Evolutionary conservation across 768 basidiomycete genomes (phyloP), one percentile per base, ranked within the genome.

Genomic region (Naganishia vaughanmartiniae): DNA sequence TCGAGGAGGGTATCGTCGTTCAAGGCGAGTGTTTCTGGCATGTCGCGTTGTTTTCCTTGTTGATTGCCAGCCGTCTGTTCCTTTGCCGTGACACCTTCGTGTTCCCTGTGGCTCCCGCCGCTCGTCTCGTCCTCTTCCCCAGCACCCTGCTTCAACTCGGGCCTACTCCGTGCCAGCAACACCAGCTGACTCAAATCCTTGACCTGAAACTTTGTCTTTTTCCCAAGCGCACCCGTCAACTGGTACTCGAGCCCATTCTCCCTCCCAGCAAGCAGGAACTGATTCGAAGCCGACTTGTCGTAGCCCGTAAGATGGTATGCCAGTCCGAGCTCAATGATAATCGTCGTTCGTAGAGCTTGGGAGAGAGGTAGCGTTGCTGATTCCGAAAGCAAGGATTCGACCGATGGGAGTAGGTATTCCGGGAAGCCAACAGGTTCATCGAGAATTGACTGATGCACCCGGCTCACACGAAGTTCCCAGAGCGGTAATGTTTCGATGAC

Each of bases 1-100:
- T 99, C 96, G 48, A 99, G 86, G 21, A 99, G 85, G 0, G 94
- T 98, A 81, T 99, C 96, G 80, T 98, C 96, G 80, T 98, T 95
- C 56, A 98, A 85, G 1, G 85, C 83, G 31, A 98, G 81, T 4
- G 89, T 88, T 80, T 91, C 88, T n/a, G 95, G 93, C 31, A 92
- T 65, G 10, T 67, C 77, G 10, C 76, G 42, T 33, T 33, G 36
- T 42, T 39, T 11, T 24, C 36, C 39, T 33, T 36, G 9, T 26
- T 60, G 24, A 31, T 24, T 21, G 65, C n/a, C 58, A 30, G 54
- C 31, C 15, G 15, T 55, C 15, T 55, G 30, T 45, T 28, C 36
- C 57, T n/a, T 51, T 24, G 48, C 12, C 12, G 48, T 24, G 4
- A 6, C 21, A n/a, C 24, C n/a, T 6, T 51, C 39, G n/a, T 51